Base-by-base conservation (phyloP, 23 red algal species). In the Gracilaria gracilis region DNA sequence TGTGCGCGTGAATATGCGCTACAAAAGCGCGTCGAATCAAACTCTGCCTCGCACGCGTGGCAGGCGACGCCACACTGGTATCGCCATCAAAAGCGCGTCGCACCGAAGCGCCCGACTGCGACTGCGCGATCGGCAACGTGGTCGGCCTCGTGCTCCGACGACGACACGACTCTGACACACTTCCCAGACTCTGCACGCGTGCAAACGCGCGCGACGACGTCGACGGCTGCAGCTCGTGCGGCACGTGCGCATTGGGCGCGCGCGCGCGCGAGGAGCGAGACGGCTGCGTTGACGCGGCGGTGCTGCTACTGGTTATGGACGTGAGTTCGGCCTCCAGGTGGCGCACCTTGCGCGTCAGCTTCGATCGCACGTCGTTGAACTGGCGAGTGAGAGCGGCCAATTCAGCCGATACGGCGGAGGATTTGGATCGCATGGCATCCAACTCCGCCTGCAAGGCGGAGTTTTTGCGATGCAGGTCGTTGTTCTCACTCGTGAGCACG, bases 1-100 rank as follows among this genome's bases (percentile, higher is more conserved):
- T 73, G 13, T 57, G 51, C 13, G 83, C 57, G 31, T 87, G 83
- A 67, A 87, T 87, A 32, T 87, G 83, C 13, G 83, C 83, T 33
- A 87, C 69, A 73, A 87, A 87, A 20, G 83, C 62, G 13, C 83
- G 83, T 24, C 83, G 62, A 48, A 87, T 55, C 64, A 87, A 61
- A 35, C 57, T 46, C 24, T 66, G 65, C 0, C 64, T 69, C 27
- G 83, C 83, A 28, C 57, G 50, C 2, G 67, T 23, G 21, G 34
- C 67, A 17, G 62, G 62, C 61, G 62, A 73, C 14, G 67, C 65
- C 36, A 75, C 64, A 67, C 27, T 36, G 5, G 66, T 46, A 36
- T 75, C 83, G 64, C 5, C 4, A 46, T 59, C 57, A 8, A 81
- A 19, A 7, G 42, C 5, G 4, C 42, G 42, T 46, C 42, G 42